Evolutionary conservation across 305 asterid genomes (phyloP).

Genomic region (Vinca major): DNA sequence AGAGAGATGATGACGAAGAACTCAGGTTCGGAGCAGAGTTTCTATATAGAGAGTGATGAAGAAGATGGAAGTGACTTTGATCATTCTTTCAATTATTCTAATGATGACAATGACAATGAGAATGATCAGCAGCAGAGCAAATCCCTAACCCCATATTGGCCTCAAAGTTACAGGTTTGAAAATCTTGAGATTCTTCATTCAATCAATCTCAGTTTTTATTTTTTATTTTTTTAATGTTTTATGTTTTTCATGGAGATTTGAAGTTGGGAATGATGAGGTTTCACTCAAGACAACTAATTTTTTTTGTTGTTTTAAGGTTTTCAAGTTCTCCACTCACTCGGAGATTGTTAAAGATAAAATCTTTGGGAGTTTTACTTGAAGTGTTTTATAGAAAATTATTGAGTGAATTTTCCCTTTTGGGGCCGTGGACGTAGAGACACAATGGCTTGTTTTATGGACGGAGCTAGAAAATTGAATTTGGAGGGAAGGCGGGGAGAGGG

Average conservation of each 20-base stretch:
- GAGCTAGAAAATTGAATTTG: no score
- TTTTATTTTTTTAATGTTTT: constrained; percentile 5
- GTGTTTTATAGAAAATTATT: no score
- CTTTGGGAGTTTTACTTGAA: no score
- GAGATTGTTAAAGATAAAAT: not conserved
- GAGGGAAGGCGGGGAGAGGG: no score
- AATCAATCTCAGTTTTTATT: no score
- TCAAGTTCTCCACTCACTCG: not conserved
- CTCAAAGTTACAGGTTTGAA: constrained; percentile 76
- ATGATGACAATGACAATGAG: constrained; percentile 26
- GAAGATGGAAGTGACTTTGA: constrained; percentile 45
- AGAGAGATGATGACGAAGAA: no score
- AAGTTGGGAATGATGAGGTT: no score
- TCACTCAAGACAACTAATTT: no score
- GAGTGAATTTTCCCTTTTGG: no score
- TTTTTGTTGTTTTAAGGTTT: not conserved
- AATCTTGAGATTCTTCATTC: not conserved
- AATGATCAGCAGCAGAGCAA: constrained; percentile 35
- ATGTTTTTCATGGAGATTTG: no score
- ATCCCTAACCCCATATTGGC: constrained; percentile 65
- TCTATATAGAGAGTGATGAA: constrained; percentile 33
- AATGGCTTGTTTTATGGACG: not conserved
- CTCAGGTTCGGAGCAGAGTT: no score
- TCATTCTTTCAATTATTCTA: constrained; percentile 38
- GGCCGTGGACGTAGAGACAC: not conserved